Conservation (phyloP, 2,329 filamentous ascomycete genomes). For the Alternaria sp. region DNA sequence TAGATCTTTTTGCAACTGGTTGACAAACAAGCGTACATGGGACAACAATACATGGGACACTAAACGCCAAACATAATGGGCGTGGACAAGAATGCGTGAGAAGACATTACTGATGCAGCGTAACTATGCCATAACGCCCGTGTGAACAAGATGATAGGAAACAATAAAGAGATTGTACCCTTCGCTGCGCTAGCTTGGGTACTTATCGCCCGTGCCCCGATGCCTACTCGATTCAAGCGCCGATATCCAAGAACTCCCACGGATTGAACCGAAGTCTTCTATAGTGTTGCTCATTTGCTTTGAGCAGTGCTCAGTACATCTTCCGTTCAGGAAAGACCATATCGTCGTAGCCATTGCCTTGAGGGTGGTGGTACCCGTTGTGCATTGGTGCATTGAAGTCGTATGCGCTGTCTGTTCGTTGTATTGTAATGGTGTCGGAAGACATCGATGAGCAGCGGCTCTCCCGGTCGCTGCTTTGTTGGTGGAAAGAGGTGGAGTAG, state of each 20-base stretch:
- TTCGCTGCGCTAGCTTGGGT: conserved; percentile 35
- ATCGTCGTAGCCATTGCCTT: conserved; percentile 41
- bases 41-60: conserved; percentile 11
- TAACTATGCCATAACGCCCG: conserved; percentile 4
- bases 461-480: conserved; percentile 43
- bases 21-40: conserved; percentile 9
- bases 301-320: conserved; percentile 32
- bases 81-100: conserved; percentile 8
- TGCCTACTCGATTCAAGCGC: conserved; percentile 9
- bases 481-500: conserved; percentile 35
- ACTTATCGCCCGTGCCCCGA: conserved; percentile 14
- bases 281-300: not conserved
- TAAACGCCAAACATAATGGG: not conserved
- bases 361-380: conserved; percentile 33
- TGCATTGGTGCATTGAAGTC: conserved; percentile 44
- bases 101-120: conserved; percentile 12
- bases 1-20: not conserved
- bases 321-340: conserved; percentile 49
- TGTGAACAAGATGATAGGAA: not conserved
- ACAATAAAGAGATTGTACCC: conserved; percentile 16
- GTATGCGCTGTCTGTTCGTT: conserved; percentile 36
- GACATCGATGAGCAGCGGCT: conserved; percentile 47
- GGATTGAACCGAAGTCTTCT: conserved; percentile 3
- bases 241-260: conserved; percentile 11
- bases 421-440: conserved; percentile 34